These are phyloP conservation scores for Sporothrix protearum DNA, from an alignment of 2,329 filamentous ascomycete genomes.

Conservation along the genomic window DNA sequence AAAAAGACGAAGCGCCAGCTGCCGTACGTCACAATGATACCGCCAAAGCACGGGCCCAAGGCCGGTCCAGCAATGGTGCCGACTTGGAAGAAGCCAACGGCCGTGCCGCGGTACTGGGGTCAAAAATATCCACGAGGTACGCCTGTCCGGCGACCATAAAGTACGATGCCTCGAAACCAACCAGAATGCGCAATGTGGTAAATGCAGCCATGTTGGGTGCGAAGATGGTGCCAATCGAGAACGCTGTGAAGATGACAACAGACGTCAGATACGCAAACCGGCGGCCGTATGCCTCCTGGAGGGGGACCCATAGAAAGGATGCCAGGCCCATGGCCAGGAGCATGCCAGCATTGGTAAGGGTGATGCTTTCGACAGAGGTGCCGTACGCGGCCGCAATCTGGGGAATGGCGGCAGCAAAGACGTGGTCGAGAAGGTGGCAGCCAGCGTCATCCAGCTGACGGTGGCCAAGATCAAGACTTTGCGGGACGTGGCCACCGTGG, in stretches of 20 bases:
- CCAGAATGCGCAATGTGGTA: slow-evolving; percentile 70
- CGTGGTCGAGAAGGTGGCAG: slow-evolving; percentile 47
- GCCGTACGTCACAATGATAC: slow-evolving; percentile 71
- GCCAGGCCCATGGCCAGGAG: slow-evolving; percentile 42
- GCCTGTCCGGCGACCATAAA: slow-evolving; percentile 64
- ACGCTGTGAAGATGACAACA: slow-evolving; percentile 55
- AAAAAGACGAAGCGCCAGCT: slow-evolving; percentile 59
- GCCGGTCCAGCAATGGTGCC: slow-evolving; percentile 70
- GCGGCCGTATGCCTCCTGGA: slow-evolving; percentile 50
- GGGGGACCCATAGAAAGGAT: slow-evolving; percentile 62
- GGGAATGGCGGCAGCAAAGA: slow-evolving; percentile 67
- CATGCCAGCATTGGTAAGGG: slow-evolving; percentile 66
- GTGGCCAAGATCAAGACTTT: neutral
- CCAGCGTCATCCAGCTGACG: slow-evolving; percentile 31
- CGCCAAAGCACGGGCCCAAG: slow-evolving; percentile 62
- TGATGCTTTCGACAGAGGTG: slow-evolving; percentile 67
- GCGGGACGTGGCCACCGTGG: neutral
- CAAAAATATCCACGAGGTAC: slow-evolving; percentile 54
- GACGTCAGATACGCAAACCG: slow-evolving; percentile 41
- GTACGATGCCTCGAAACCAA: slow-evolving; percentile 70
- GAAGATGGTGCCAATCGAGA: slow-evolving; percentile 70
- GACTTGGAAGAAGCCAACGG: slow-evolving; percentile 68
- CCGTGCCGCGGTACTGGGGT: slow-evolving; percentile 65
- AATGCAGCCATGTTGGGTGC: slow-evolving; percentile 66
- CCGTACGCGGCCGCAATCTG: slow-evolving; percentile 65